A percentile compares a stretch with the other conserved stretches of the same genome.
phyloP scores from a whole-genome alignment of 768 basidiomycete genomes.

The Tylopilus sp. region DNA sequence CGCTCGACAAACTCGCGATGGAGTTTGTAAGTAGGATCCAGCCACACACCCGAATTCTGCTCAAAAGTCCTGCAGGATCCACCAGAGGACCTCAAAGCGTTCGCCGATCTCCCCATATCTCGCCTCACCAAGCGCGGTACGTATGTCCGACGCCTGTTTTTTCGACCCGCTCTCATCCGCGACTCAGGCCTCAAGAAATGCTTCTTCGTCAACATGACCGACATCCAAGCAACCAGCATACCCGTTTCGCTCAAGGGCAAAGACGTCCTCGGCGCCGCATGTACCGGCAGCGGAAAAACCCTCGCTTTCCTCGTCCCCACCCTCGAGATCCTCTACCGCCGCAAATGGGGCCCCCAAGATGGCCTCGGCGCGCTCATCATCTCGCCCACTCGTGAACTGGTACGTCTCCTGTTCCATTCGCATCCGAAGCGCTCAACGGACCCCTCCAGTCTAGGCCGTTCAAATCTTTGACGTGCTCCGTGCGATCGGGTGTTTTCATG shows the following conservation, averaged over 20 bases:
- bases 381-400: conserved; percentile 90
- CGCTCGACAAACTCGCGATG: conserved; percentile 45
- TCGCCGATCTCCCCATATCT: conserved; percentile 77
- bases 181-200: conserved; percentile 79
- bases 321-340: conserved; percentile 60
- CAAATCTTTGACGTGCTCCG: conserved; percentile 97
- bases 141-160: conserved; percentile 18
- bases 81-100: conserved; percentile 46
- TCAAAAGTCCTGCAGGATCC: conserved; percentile 42
- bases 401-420: conserved; percentile 34
- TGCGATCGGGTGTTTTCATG: conserved; percentile 88
- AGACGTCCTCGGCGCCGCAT: conserved; percentile 66
- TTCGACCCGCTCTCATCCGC: neutral
- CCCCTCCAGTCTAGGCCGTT: conserved; percentile 70
- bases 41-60: conserved; percentile 2
- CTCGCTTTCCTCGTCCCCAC: conserved; percentile 69
- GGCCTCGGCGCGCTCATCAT: conserved; percentile 88
- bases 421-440: no score
- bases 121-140: conserved; percentile 69
- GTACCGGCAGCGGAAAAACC: conserved; percentile 73
- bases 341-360: conserved; percentile 70
- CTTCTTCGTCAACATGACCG: conserved; percentile 84
- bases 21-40: conserved; percentile 42
- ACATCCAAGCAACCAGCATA: conserved; percentile 63
- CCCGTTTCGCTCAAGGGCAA: conserved; percentile 58